Base-by-base conservation (phyloP, 495 filamentous ascomycete genomes). In the Diplogelasinospora grovesii region DNA sequence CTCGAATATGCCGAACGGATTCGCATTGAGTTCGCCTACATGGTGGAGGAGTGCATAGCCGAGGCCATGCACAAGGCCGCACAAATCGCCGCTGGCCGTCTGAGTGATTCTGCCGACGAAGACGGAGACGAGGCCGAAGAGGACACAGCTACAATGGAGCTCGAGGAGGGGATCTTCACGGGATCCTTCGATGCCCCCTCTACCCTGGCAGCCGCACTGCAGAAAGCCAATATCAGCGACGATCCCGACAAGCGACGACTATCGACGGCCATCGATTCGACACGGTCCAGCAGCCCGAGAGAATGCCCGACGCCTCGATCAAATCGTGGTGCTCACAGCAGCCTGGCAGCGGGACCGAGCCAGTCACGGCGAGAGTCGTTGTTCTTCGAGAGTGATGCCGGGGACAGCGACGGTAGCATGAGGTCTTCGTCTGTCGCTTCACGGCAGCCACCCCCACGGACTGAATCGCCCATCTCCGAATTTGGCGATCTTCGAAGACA, bases 1-100 rank as follows among this genome's bases (percentile, higher is more conserved):
- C 81, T 97, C 29, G 93, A 98, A 60, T 98, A 97, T 58, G 81
- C 87, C 4, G 92, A 98, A 62, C 78, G 92, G 7, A 96, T 98
- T 55, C 86, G 93, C 2, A 73, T 93, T 23, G 92, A 98, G 56
- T 94, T 92, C 55, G 83, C 85, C 13, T 74, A 90, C 18, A 68
- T 95, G 32, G 92, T 98, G 20, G 83, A 94, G 49, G 88, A 96
- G 43, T 98, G 92, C 57, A 92, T 98, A 31, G 81, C 89, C 36
- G 88, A 86, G 43, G 92, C 93, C 7, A 74, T 96, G 60, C 81
- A 74, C 43, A 97, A 96, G 59, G 93, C 92, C 30, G 84, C 85
- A 35, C 81, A 82, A 36, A 90, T 95, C 46, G 86, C 85, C 14
- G 79, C 85, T 40, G 89, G 89, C 14, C 76, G 86, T 20, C 64